Percentiles rank a stretch among this genome's conserved stretches.
Conservation (phyloP, 2,329 filamentous ascomycete species). For the Fusarium gaditjirri region DNA sequence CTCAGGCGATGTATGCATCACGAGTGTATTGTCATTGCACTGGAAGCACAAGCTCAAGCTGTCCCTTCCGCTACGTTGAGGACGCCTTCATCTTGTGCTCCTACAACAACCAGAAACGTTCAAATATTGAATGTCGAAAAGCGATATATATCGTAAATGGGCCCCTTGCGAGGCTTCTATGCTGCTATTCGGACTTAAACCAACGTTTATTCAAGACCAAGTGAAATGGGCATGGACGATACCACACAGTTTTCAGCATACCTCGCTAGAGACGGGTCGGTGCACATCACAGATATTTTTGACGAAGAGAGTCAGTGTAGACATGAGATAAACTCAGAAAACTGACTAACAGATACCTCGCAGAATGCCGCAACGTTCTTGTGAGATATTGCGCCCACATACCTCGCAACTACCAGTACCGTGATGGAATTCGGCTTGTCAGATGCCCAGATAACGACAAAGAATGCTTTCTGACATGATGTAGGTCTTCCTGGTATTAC, state of each 20-base stretch:
- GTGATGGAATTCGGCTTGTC: constrained; percentile 56
- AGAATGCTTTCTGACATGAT: background rate
- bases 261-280: background rate
- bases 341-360: background rate
- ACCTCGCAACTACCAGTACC: constrained; percentile 59
- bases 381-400: constrained; percentile 57
- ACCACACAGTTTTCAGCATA: background rate
- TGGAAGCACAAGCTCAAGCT: background rate
- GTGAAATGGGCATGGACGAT: constrained; percentile 22
- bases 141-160: background rate
- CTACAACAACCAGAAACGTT: background rate
- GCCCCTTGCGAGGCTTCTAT: background rate
- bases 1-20: background rate
- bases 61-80: background rate
- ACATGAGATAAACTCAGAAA: background rate
- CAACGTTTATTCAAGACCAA: background rate
- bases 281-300: constrained; percentile 13
- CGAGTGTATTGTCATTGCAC: background rate
- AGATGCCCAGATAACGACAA: constrained; percentile 10
- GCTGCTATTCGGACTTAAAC: background rate
- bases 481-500: constrained; percentile 55
- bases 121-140: background rate
- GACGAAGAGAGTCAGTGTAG: constrained; percentile 40
- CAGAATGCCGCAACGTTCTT: constrained; percentile 59
- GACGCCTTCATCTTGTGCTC: background rate